Evolutionary conservation across 176 grass and related monocot species (phyloP), one percentile per base, ranked within the genome.

Genomic region (Melocanna baccifera): DNA sequence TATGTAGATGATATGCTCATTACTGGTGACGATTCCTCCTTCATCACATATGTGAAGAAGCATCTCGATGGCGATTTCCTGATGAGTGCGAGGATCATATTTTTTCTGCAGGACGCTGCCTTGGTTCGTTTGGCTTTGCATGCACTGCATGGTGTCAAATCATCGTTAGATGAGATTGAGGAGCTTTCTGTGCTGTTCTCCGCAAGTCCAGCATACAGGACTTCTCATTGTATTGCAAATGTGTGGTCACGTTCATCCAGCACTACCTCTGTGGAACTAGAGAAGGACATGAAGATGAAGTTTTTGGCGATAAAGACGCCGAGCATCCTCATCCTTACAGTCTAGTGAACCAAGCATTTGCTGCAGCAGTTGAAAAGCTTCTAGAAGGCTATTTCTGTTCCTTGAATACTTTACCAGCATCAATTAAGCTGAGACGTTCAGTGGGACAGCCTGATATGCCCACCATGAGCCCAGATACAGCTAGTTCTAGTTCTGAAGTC

Each of bases 271-370:
- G 62, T 55, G 46, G 62, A 80, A 76, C 45, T 41, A 89, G 68
- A 86, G 79, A 86, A 61, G 20, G 20, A 75, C 16, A 41, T 12
- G 63, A 62, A 77, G 8, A 20, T 29, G 86, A 81, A 66, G 66
- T 59, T 81, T 83, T 32, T 83, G 75, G 74, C 29, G 76, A 85
- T 45, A 80, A 71, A 75, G 84, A 84, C 65, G 57, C 47, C 30
- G 79, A 77, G 41, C 71, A 76, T 39, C 43, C 80, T 62, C 46
- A 26, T 53, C 89, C 89, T 72, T 96, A 87, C 67, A 96, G 91
- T 70, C 77, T 98, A 73, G 78, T 94, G 43, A 98, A 98, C 83
- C 96, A 96, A 81, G 93, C 96, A 84, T 98, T 96, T 79, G 84
- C 91, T 51, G 87, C 81, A 78, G 89, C 93, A 71, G 86, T 98